Conservation (phyloP, 2,329 filamentous ascomycete genomes). For the Chaetomiaceae sp. region DNA sequence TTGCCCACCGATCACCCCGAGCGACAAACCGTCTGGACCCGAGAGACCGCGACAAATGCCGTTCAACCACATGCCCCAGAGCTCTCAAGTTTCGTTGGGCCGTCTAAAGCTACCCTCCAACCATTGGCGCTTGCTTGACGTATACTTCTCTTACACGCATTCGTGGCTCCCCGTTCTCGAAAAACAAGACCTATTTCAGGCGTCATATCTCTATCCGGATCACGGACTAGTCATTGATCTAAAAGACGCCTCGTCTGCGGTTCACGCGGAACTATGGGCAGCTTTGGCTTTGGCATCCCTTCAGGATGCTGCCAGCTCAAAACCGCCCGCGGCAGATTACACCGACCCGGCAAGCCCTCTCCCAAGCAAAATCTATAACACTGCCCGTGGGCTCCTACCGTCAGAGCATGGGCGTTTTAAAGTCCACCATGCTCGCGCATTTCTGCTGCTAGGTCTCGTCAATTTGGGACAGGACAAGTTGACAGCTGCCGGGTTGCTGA, state of each 20-base stretch:
- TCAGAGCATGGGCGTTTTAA: conserved; percentile 45
- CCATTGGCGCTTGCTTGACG: conserved; percentile 60
- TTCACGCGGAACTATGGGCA: conserved; percentile 57
- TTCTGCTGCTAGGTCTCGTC: conserved; percentile 57
- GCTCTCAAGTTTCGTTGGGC: background rate
- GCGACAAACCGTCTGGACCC: background rate
- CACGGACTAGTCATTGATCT: conserved; percentile 21
- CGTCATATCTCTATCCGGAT: conserved; percentile 40
- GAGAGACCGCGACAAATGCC: background rate
- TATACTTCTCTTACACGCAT: conserved; percentile 72
- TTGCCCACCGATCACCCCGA: background rate
- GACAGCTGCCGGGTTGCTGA: conserved; percentile 57
- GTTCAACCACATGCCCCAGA: background rate
- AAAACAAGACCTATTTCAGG: conserved; percentile 55
- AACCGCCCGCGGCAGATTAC: conserved; percentile 10
- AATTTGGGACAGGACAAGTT: conserved; percentile 57
- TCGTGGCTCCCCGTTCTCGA: conserved; percentile 73
- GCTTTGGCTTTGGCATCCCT: conserved; percentile 54
- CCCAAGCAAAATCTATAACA: conserved; percentile 44
- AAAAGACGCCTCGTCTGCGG: conserved; percentile 32
- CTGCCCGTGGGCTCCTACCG: conserved; percentile 48
- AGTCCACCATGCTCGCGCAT: conserved; percentile 50
- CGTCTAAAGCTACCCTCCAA: conserved; percentile 43
- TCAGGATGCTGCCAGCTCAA: conserved; percentile 41
- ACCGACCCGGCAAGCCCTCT: conserved; percentile 26